Percentiles rank a stretch among this genome's conserved stretches.
Evolutionary conservation across 768 basidiomycete species (phyloP).

Genomic region (Lactarius psammicola): DNA sequence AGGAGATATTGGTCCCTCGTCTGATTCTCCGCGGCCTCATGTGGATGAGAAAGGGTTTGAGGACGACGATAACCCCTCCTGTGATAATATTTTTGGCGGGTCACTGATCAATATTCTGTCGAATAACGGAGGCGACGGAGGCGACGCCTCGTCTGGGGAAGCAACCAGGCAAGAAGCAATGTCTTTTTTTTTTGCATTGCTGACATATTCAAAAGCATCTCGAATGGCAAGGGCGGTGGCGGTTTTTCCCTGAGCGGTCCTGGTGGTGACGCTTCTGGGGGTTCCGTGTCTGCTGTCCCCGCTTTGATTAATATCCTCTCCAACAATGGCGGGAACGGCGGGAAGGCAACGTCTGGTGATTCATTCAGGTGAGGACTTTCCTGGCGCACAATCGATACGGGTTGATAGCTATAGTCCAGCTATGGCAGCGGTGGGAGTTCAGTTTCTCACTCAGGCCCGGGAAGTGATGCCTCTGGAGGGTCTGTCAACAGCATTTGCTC

Average conservation of each 20-base stretch:
- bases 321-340: slow-evolving; percentile 33
- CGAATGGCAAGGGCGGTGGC: slow-evolving; percentile 1
- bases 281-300: slow-evolving; percentile 15
- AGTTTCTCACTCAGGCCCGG: slow-evolving; percentile 17
- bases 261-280: slow-evolving; percentile 25
- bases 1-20: neutral
- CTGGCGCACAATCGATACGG: neutral
- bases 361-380: slow-evolving; percentile 13
- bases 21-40: neutral
- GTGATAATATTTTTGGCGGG: slow-evolving; percentile 5
- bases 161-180: slow-evolving; percentile 22
- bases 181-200: neutral
- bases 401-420: slow-evolving; percentile 1
- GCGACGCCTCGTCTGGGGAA: slow-evolving; percentile 29
- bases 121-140: slow-evolving; percentile 35
- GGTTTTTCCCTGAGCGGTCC: slow-evolving; percentile 16
- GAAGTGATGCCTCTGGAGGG: slow-evolving; percentile 23
- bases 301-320: slow-evolving; percentile 36
- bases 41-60: neutral
- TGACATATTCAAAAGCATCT: slow-evolving; percentile 2
- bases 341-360: slow-evolving; percentile 15
- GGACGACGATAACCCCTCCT: neutral
- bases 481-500: slow-evolving; percentile 13
- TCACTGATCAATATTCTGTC: slow-evolving; percentile 36
- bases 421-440: slow-evolving; percentile 8